Evolutionary conservation across 2,329 filamentous ascomycete species (phyloP), one percentile per base, ranked within the genome.

Genomic region (Didymella exigua): DNA sequence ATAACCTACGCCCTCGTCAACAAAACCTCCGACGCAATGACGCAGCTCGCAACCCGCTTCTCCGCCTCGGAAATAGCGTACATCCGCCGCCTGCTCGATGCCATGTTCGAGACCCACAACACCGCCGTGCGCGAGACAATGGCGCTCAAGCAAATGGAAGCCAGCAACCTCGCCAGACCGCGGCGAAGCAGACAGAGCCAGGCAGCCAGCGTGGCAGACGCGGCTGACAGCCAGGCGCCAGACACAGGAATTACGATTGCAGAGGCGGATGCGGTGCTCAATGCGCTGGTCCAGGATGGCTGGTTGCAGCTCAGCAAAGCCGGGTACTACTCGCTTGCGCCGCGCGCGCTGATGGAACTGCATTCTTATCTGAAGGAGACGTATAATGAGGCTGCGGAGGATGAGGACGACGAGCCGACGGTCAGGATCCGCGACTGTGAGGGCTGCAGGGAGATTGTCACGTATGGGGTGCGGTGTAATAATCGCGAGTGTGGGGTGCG

Each of bases 71-170:
- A 98, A 77, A 90, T 98, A 27, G 86, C 89, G 0, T 99, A 91
- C 72, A 85, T 98, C 49, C 95, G 96, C 76, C 83, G 95, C 8
- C 74, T 97, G 3, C 83, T 99, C 0, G 93, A 97, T 72, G 86
- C 84, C 65, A 96, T 99, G 85, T 99, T 98, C 71, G 91, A 96
- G 60, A 89, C 85, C 18, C 87, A 91, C 78, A 98, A 98, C 70
- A 91, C 87, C 0, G 82, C 81, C 8, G 81, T 86, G n/a, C 85
- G 87, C 67, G 93, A 99, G 75, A 84, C 91, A 23, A 88, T 97
- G 84, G 92, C 90, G 3, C 79, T 98, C 3, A 89, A 86, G 11
- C 83, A 85, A 38, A 91, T 91, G 73, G 87, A 96, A 67, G 93
- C 93, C 3, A 80, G 89, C 48, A 87, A 90, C 63, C 77, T 96